Conservation (phyloP, 352 stramenopile genomes). For the Thalassiosira gravida region DNA sequence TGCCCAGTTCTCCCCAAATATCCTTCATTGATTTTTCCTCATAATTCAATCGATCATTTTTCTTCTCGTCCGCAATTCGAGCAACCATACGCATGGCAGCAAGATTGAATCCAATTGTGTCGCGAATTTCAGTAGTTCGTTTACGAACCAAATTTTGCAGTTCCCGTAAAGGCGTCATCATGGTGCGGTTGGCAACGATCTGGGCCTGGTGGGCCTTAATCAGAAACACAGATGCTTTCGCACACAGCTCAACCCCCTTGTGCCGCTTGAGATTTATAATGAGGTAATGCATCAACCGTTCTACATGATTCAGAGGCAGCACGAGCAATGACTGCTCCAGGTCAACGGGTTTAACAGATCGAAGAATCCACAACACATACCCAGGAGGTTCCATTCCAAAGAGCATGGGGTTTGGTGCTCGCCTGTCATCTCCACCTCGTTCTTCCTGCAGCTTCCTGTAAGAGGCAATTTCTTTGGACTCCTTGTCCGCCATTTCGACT, state of each 20-base stretch:
- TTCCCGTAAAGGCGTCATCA: conserved; percentile 75
- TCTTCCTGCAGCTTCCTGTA: conserved; percentile 72
- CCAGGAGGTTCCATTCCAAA: conserved; percentile 92
- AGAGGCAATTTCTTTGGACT: conserved; percentile 88
- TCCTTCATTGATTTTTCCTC: conserved; percentile 62
- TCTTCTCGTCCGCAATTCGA: conserved; percentile 54
- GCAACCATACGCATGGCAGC: conserved; percentile 71
- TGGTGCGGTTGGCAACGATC: conserved; percentile 68
- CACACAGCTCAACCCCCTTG: conserved; percentile 92
- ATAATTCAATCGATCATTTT: conserved; percentile 39
- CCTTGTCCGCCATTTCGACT: conserved; percentile 91
- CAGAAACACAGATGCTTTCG: conserved; percentile 74
- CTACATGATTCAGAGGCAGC: conserved; percentile 94
- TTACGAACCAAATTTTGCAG: conserved; percentile 68
- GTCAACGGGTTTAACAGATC: conserved; percentile 91
- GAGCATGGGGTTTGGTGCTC: conserved; percentile 90
- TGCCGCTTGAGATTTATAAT: conserved; percentile 86
- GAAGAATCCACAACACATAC: conserved; percentile 93
- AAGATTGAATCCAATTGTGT: conserved; percentile 82
- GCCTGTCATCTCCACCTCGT: conserved; percentile 55
- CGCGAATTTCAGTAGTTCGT: conserved; percentile 66
- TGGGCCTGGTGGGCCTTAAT: conserved; percentile 84
- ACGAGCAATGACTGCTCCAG: conserved; percentile 97
- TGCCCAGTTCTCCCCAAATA: conserved; percentile 77
- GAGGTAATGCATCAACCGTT: conserved; percentile 92